phyloP scores from a whole-genome alignment of 176 grass and related monocot genomes.

The Tillandsia fasciculata region DNA sequence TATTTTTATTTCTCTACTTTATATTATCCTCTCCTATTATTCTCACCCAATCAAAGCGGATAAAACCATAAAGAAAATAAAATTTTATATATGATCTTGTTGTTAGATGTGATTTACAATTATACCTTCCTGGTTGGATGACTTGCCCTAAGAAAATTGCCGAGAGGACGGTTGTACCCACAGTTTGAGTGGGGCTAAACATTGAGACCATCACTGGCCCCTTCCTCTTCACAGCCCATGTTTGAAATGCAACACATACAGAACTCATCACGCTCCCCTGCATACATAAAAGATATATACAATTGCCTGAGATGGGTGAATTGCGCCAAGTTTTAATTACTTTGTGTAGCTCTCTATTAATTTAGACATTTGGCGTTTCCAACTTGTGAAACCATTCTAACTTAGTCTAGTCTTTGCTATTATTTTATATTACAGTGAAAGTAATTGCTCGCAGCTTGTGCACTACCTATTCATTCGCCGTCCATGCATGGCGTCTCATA shows the following conservation, averaged over 20 bases:
- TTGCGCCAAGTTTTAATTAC: too few relatives aligned
- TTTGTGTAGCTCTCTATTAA: too few relatives aligned
- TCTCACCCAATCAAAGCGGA: too few relatives aligned
- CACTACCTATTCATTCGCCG: too few relatives aligned
- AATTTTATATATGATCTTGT: neutral
- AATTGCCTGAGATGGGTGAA: neutral
- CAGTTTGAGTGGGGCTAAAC: conserved; percentile 57
- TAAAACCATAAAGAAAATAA: neutral
- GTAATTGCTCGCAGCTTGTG: too few relatives aligned
- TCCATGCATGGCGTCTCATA: too few relatives aligned
- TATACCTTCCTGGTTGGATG: conserved; percentile 48
- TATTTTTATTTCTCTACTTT: too few relatives aligned
- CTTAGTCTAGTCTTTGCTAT: too few relatives aligned
- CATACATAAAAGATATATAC: neutral
- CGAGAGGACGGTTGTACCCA: conserved; percentile 51
- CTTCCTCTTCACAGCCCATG: conserved; percentile 67
- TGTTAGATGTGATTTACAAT: neutral
- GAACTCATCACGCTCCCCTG: conserved; percentile 45
- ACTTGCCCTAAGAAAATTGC: conserved; percentile 42
- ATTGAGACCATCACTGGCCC: conserved; percentile 64
- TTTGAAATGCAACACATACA: conserved; percentile 53
- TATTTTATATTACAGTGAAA: too few relatives aligned
- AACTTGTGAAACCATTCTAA: too few relatives aligned
- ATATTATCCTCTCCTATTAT: too few relatives aligned
- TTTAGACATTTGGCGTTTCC: too few relatives aligned